Percentiles rank a stretch among this genome's conserved stretches.
Conservation (phyloP, 805 yeast genomes). For the Metschnikowia reukaufii region DNA sequence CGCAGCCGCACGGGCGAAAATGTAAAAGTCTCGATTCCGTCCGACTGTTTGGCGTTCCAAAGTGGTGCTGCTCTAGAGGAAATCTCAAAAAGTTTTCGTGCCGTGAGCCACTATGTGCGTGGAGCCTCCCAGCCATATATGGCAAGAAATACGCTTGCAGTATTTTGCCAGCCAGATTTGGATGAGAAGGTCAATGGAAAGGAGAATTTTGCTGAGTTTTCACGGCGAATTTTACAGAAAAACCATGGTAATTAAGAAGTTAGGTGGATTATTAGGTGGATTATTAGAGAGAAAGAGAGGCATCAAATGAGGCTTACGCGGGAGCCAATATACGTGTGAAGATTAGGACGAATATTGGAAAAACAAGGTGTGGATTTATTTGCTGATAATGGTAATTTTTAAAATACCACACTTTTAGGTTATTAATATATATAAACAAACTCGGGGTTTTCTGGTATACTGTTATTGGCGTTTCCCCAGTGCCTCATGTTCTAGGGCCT, state of each 20-base stretch:
- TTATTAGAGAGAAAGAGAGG: too few relatives aligned
- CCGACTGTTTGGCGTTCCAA: constrained; percentile 58
- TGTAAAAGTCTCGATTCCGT: constrained; percentile 54
- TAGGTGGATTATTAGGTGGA: too few relatives aligned
- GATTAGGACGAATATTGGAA: too few relatives aligned
- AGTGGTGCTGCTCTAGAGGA: constrained; percentile 58
- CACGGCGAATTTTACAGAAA: constrained; percentile 38
- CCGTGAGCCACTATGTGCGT: constrained; percentile 58
- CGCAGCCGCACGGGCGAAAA: constrained; percentile 43
- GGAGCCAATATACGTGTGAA: too few relatives aligned
- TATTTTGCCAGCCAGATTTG: constrained; percentile 60
- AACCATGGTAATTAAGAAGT: constrained; percentile 7
- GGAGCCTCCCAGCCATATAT: constrained; percentile 38
- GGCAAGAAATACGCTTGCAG: constrained; percentile 58
- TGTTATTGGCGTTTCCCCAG: too few relatives aligned
- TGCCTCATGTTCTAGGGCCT: too few relatives aligned
- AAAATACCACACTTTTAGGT: too few relatives aligned
- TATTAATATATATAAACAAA: too few relatives aligned
- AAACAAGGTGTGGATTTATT: too few relatives aligned
- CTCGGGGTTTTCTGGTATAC: too few relatives aligned
- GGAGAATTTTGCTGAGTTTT: constrained; percentile 51
- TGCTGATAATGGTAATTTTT: too few relatives aligned
- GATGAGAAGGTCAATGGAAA: constrained; percentile 45
- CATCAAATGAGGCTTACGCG: too few relatives aligned
- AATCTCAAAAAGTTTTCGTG: constrained; percentile 50